Base-by-base conservation (phyloP, 371 early-diverging fungal genomes). In the Mortierella sp. region DNA sequence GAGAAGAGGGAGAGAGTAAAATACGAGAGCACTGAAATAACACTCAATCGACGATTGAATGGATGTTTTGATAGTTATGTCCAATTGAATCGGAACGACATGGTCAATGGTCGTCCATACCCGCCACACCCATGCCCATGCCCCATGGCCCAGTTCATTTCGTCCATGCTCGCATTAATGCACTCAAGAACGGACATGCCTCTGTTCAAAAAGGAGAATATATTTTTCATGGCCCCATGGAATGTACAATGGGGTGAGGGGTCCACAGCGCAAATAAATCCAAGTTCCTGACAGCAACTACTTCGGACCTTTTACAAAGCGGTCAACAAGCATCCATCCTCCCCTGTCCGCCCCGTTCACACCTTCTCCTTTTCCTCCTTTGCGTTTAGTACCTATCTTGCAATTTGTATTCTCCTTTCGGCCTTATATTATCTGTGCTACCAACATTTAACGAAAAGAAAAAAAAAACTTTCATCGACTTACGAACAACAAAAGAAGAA, bases 1-100 rank as follows among this genome's bases (percentile, higher is more conserved):
- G 35, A 38, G 35, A 71, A 65, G 71, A 51, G 16, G 41, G 46
- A 58, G 70, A 71, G 49, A 46, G 44, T 56, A 56, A 56, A 56
- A 24, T 24, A 56, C n/a, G 27, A 56, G 56, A 51, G 51, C 51
- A 51, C 11, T 46, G 48, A 44, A 12, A 44, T 12, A 44, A 12
- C 11, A 46, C 48, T 51, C 4, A 51, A 51, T 51, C 18, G 51
- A 51, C 51, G 16, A 51, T 18, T 18, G 51, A 51, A 51, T 51
- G 51, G 21, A 41, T 41, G 41, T 4, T 41, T 51, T 16, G 51
- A 21, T 18, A 4, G 51, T 18, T 51, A 21, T 49, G 18, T 51
- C 21, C 18, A 4, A 51, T 6, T 51, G 51, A 51, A 21, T 51
- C 4, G 21, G 51, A 18, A 51, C 16, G 21, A 18, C 51, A 51